Base-by-base conservation (phyloP, 352 stramenopile species). In the Globisporangium emineosum region DNA sequence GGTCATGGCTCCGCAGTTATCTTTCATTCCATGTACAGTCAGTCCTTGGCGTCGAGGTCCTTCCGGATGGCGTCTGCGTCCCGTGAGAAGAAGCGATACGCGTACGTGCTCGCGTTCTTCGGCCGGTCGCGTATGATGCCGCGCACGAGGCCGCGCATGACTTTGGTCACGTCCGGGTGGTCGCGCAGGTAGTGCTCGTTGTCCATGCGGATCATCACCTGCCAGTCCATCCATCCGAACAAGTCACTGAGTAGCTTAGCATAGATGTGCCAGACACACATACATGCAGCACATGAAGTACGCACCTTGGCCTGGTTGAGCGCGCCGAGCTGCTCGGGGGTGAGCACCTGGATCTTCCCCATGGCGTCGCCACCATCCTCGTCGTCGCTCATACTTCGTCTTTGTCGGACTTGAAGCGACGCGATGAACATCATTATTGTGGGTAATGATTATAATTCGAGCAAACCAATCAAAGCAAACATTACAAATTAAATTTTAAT, bases 131-230 rank as follows among this genome's bases (percentile, higher is more conserved):
- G 73, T 17, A 89, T 70, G 57, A 92, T 82, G 8, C 72, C 77
- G 15, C 73, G 76, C 70, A 88, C 69, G 35, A 89, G 65, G 25
- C 81, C 76, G 6, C 79, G 79, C 68, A 82, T 87, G 61, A 85
- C 67, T 52, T 83, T 86, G 60, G 68, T 69, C 30, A 82, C 76
- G 56, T 88, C 81, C 13, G 76, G 77, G 35, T 90, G 80, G 51
- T 88, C 78, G 47, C 83, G 71, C 68, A 90, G 65, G 60, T 90
- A 90, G 57, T 89, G 79, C 66, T 91, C 80, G 54, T 89, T 92
- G 66, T 91, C 78, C 72, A 92, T 85, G 55, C 83, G 77, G 54
- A 91, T 91, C 71, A 80, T 88, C 35, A 90, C 78, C 83, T 88
- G 60, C 8, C 3, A 23, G 37, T 43, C 37, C 37, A 43, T 43